phyloP scores from a whole-genome alignment of 805 yeast species.

The Starmerella floris region DNA sequence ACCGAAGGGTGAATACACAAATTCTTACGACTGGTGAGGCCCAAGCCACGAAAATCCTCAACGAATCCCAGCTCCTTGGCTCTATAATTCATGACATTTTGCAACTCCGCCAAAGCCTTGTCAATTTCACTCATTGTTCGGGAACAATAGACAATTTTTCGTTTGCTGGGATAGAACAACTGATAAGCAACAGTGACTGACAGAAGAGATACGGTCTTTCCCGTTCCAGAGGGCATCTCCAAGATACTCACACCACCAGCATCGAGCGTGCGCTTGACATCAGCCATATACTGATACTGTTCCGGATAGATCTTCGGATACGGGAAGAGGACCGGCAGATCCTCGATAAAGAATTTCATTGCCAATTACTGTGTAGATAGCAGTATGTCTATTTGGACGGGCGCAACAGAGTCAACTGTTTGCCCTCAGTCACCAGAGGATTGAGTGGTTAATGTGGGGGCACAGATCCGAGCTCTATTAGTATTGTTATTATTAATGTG shows the following conservation, averaged over 20 bases:
- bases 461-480: no score
- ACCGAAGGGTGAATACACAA: constrained; percentile 82
- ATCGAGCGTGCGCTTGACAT: constrained; percentile 82
- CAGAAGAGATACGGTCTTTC: constrained; percentile 84
- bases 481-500: no score
- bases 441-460: no score
- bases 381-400: no score
- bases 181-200: constrained; percentile 93
- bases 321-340: constrained; percentile 88
- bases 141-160: constrained; percentile 91
- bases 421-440: no score
- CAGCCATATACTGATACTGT: constrained; percentile 96
- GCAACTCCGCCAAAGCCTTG: constrained; percentile 85
- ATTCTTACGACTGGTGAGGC: constrained; percentile 88
- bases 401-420: no score
- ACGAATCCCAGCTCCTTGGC: constrained; percentile 66
- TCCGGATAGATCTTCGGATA: constrained; percentile 96
- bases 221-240: constrained; percentile 99
- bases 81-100: constrained; percentile 76
- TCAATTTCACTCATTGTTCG: constrained; percentile 99
- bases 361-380: no score
- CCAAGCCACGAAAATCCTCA: constrained; percentile 89
- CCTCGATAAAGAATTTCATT: constrained; percentile 82
- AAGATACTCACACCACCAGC: constrained; percentile 92
- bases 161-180: constrained; percentile 79